Percentiles rank a stretch among this genome's conserved stretches.
These are phyloP conservation scores for Plasmodium gaboni DNA, from an alignment of 169 alveolate genomes.

Conservation along the genomic window DNA sequence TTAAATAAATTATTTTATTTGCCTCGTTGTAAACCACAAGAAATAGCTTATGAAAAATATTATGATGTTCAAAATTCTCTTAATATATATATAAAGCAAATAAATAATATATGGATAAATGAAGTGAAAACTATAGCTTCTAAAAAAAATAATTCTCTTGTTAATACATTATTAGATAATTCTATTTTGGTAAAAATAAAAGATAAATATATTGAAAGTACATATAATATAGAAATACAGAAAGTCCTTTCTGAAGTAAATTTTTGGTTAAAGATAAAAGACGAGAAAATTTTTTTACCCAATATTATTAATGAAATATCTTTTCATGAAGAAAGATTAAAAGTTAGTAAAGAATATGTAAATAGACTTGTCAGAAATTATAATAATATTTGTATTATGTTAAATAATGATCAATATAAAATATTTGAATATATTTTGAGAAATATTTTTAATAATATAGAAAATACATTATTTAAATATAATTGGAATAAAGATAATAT, in stretches of 20 bases:
- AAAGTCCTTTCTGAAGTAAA: conserved; percentile 61
- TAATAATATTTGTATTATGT: conserved; percentile 52
- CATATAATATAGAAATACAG: conserved; percentile 52
- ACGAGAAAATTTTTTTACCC: conserved; percentile 62
- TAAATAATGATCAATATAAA: conserved; percentile 64
- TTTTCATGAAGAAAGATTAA: conserved; percentile 72
- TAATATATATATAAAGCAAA: conserved; percentile 69
- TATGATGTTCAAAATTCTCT: conserved; percentile 48
- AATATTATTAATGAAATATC: conserved; percentile 67
- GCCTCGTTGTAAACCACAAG: conserved; percentile 54
- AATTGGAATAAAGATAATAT: conserved; percentile 75
- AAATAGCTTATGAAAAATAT: conserved; percentile 61
- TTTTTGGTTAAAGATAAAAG: conserved; percentile 71
- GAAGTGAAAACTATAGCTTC: conserved; percentile 58
- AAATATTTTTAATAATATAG: conserved; percentile 59
- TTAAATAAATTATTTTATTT: conserved; percentile 35
- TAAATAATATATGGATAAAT: conserved; percentile 68
- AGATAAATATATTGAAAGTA: conserved; percentile 56
- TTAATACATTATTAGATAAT: conserved; percentile 50
- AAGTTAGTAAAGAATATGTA: conserved; percentile 71
- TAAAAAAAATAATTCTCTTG: conserved; percentile 64
- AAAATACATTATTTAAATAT: conserved; percentile 60
- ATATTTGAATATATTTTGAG: conserved; percentile 64
- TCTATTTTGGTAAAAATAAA: conserved; percentile 57
- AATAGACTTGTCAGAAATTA: conserved; percentile 68